Conservation (phyloP, 1,284 basidiomycete species). For the Phellopilus nigrolimitatus region DNA sequence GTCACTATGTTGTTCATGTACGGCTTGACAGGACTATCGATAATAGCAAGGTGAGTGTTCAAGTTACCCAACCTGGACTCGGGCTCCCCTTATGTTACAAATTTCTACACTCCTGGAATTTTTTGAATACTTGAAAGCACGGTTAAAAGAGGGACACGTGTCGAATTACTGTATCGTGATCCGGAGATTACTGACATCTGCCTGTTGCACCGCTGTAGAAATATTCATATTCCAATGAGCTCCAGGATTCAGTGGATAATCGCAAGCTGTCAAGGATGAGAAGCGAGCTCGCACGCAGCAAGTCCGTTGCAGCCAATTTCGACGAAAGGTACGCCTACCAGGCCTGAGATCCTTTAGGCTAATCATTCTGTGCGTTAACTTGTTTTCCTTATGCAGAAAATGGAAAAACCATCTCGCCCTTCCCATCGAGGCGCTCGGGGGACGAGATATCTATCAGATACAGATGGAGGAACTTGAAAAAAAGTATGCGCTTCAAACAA, state of each 20-base stretch:
- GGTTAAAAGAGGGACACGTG: neutral
- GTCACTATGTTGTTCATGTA: constrained; percentile 52
- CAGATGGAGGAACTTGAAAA: constrained; percentile 12
- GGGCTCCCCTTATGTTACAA: neutral
- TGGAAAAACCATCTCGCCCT: constrained; percentile 16
- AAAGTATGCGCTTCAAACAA: neutral
- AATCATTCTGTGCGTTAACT: neutral
- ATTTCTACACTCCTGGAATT: neutral
- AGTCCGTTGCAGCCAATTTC: constrained; percentile 44
- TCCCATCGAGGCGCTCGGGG: constrained; percentile 10
- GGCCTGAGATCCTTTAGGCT: neutral
- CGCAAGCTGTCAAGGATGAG: constrained; percentile 27
- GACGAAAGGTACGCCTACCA: constrained; percentile 30
- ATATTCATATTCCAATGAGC: neutral
- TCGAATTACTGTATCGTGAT: too few relatives aligned
- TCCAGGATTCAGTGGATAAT: neutral
- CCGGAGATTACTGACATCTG: too few relatives aligned
- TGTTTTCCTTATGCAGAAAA: constrained; percentile 3
- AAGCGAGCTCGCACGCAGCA: constrained; percentile 38
- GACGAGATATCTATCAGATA: constrained; percentile 15
- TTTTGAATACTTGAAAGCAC: neutral
- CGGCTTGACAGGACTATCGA: constrained; percentile 33
- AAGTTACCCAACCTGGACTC: neutral
- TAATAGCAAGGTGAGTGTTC: constrained; percentile 8
- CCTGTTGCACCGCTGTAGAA: neutral